These are phyloP conservation scores for Cladophialophora carrionii DNA, from an alignment of 2,329 filamentous ascomycete species.

Conservation along the genomic window DNA sequence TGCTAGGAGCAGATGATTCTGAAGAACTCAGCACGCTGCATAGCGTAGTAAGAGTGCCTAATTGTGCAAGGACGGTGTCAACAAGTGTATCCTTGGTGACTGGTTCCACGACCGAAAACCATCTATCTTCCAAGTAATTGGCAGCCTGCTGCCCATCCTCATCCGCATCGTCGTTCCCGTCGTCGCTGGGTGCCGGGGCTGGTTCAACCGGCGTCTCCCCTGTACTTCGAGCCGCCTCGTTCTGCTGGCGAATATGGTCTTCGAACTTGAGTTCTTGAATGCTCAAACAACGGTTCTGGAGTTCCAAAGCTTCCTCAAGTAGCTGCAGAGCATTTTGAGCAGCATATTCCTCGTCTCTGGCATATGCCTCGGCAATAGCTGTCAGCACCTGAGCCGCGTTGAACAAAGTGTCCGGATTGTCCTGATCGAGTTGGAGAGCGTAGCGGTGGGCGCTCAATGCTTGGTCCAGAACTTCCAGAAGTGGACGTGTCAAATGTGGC, in stretches of 20 bases:
- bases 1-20: conserved; percentile 44
- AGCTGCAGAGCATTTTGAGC: conserved; percentile 55
- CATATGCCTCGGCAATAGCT: conserved; percentile 63
- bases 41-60: conserved; percentile 59
- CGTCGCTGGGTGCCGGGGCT: conserved; percentile 23
- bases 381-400: conserved; percentile 72
- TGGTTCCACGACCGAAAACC: conserved; percentile 68
- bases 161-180: conserved; percentile 17
- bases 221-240: conserved; percentile 24
- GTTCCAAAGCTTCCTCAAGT: conserved; percentile 63
- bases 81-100: conserved; percentile 67
- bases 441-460: conserved; percentile 67
- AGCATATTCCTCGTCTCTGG: conserved; percentile 55
- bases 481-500: conserved; percentile 59
- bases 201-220: conserved; percentile 19
- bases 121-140: conserved; percentile 48
- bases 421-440: conserved; percentile 62
- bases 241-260: conserved; percentile 49
- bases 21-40: conserved; percentile 52
- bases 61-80: conserved; percentile 68
- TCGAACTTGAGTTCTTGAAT: conserved; percentile 57
- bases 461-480: conserved; percentile 60
- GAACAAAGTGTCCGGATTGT: conserved; percentile 70
- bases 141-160: conserved; percentile 43
- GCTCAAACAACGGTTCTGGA: conserved; percentile 62